phyloP scores from a whole-genome alignment of 768 basidiomycete species.

The Mycena galopus region DNA sequence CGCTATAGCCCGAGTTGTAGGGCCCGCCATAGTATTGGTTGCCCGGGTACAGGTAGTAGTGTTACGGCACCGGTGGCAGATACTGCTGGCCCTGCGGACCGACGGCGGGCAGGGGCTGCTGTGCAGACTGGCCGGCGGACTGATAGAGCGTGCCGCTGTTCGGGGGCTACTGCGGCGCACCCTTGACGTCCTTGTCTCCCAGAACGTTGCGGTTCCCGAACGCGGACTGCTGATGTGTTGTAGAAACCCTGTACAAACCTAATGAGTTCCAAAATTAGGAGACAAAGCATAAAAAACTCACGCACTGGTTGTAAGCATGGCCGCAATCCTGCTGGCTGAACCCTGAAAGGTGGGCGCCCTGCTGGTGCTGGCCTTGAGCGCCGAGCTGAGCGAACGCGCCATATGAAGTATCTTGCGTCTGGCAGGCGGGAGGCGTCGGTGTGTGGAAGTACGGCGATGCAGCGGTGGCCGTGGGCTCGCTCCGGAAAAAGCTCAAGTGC shows the following conservation, averaged over 20 bases:
- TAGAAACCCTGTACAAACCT: conserved; percentile 73
- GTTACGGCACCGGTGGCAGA: conserved; percentile 71
- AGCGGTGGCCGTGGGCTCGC: conserved; percentile 64
- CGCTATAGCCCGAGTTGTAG: conserved; percentile 66
- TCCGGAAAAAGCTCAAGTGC: conserved; percentile 74
- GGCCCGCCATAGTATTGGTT: conserved; percentile 83
- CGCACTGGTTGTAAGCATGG: conserved; percentile 76
- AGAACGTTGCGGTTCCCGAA: conserved; percentile 77
- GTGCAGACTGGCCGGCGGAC: conserved; percentile 65
- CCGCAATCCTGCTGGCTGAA: conserved; percentile 77
- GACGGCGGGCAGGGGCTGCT: conserved; percentile 71
- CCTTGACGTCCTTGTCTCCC: conserved; percentile 83
- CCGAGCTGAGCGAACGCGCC: conserved; percentile 76
- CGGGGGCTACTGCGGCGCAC: conserved; percentile 69
- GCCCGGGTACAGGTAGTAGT: conserved; percentile 79
- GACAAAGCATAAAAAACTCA: conserved; percentile 50
- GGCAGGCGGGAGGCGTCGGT: conserved; percentile 78
- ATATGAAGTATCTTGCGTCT: conserved; percentile 73
- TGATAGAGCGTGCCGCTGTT: conserved; percentile 62
- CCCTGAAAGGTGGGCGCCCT: conserved; percentile 65
- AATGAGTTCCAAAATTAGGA: conserved; percentile 35
- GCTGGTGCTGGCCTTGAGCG: conserved; percentile 70
- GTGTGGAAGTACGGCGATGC: conserved; percentile 79
- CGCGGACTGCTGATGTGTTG: conserved; percentile 73
- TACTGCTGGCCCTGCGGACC: conserved; percentile 78